Evolutionary conservation across 305 asterid species (phyloP), one percentile per base, ranked within the genome.

Genomic region (Caryopteris hybrid): DNA sequence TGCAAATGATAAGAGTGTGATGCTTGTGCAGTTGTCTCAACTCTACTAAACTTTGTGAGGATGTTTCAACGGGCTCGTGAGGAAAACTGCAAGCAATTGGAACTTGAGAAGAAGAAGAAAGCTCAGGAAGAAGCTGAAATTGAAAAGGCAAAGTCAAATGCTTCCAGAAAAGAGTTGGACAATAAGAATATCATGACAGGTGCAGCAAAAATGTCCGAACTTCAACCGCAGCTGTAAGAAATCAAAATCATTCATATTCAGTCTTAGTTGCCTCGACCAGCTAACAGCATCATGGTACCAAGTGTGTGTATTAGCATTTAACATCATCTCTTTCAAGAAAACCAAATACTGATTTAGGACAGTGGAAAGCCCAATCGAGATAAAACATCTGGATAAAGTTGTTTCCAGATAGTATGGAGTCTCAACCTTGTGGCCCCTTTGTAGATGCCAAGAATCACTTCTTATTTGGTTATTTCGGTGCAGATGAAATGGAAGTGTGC

Each of bases 71-170:
- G 82, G 45, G 89, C 92, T 6, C 92, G 74, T 9, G 84, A 79
- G 56, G 98, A 92, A 66, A 92, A 92, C 83, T 51, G 85, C 83
- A 88, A 88, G 86, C 95, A 82, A 51, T 65, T 82, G 58, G 96
- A 89, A 78, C 17, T 82, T 13, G 96, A 84, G 75, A 92, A 85
- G 86, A 92, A 84, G 88, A 89, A 86, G 80, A 86, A 84, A 68
- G 86, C 89, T 42, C 81, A 79, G 69, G 89, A 80, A 73, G 92
- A 86, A 68, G 85, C 84, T 4, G 86, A 74, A 67, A 78, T 66
- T 39, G 76, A 39, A 43, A 83, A 76, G 74, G 74, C 71, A 5
- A 83, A 78, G 60, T 8, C 56, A 41, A 74, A 51, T 55, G 23
- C 78, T 41, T 70, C 81, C 47, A 42, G n/a, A 41, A 80, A 74